Percentiles rank a stretch among this genome's conserved stretches.
These are phyloP conservation scores for Naganishia liquefaciens DNA, from an alignment of 1,284 basidiomycete genomes.

Conservation along the genomic window DNA sequence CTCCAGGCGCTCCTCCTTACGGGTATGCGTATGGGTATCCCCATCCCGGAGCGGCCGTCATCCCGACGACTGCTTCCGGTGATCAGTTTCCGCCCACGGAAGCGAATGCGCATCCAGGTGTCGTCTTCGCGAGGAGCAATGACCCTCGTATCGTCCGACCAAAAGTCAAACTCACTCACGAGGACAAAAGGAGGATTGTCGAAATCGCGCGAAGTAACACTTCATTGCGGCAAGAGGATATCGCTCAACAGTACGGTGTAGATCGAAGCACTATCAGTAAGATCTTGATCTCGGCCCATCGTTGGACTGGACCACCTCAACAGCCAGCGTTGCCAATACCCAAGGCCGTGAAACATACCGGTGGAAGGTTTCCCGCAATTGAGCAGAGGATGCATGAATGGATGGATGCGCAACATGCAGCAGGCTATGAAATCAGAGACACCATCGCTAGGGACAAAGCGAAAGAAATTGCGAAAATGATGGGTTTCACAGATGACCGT, in stretches of 20 bases:
- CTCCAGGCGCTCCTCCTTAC: conserved; percentile 16
- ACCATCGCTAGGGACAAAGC: conserved; percentile 53
- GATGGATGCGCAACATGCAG: conserved; percentile 50
- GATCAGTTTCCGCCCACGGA: conserved; percentile 10
- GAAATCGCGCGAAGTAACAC: conserved; percentile 50
- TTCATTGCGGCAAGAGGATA: conserved; percentile 52
- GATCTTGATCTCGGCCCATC: conserved; percentile 52
- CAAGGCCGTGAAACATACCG: conserved; percentile 37
- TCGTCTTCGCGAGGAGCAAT: conserved; percentile 33
- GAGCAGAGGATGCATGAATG: conserved; percentile 54
- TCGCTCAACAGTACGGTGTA: conserved; percentile 55
- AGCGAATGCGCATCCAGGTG: conserved; percentile 24
- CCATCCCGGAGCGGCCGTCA: conserved; percentile 2
- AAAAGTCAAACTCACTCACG: conserved; percentile 52
- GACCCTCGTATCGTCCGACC: conserved; percentile 35
- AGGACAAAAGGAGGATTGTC: conserved; percentile 55
- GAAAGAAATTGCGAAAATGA: conserved; percentile 52
- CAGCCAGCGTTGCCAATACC: conserved; percentile 39
- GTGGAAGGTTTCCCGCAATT: conserved; percentile 54
- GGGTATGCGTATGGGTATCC: conserved; percentile 18
- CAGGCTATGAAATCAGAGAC: conserved; percentile 51
- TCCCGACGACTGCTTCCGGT: conserved; percentile 9
- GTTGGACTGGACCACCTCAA: conserved; percentile 44
- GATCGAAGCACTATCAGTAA: conserved; percentile 59
- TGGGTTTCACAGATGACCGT: conserved; percentile 50